Evolutionary conservation across 2,329 filamentous ascomycete species (phyloP).

Genomic region (Colletotrichum sansevieriae): DNA sequence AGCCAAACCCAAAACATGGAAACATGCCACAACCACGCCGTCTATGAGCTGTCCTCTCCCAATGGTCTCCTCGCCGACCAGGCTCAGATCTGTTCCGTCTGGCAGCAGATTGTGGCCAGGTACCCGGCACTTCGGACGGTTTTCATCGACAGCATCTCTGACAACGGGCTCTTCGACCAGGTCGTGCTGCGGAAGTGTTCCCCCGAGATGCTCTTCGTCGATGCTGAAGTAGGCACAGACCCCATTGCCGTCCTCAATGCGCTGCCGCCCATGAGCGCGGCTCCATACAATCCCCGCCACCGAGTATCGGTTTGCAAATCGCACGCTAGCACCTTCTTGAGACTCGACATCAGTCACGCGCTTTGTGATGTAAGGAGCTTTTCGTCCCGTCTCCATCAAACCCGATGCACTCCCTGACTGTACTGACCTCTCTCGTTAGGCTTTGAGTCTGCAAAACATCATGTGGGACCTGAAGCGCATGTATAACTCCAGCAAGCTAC

Average conservation of each 20-base stretch:
- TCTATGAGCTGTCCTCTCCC: constrained; percentile 61
- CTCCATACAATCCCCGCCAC: constrained; percentile 59
- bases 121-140: constrained; percentile 63
- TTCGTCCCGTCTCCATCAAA: neutral
- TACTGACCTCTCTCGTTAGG: constrained; percentile 20
- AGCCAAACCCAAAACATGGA: constrained; percentile 58
- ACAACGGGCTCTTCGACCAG: constrained; percentile 63
- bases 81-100: constrained; percentile 61
- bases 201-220: constrained; percentile 66
- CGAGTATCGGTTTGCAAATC: constrained; percentile 64
- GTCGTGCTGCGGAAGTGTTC: constrained; percentile 62
- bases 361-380: constrained; percentile 59
- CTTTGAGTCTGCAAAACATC: constrained; percentile 59
- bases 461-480: constrained; percentile 60
- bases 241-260: constrained; percentile 55
- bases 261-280: constrained; percentile 56
- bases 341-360: constrained; percentile 64
- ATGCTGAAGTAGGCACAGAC: constrained; percentile 56
- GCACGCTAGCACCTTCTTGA: constrained; percentile 58
- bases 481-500: constrained; percentile 55
- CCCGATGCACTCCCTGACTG: neutral
- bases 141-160: constrained; percentile 64
- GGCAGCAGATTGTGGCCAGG: constrained; percentile 61
- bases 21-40: constrained; percentile 58
- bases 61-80: constrained; percentile 56